A percentile compares a stretch with the other conserved stretches of the same genome.
phyloP scores from a whole-genome alignment of 106 monocot genomes.

The Phalaenopsis aphrodite region DNA sequence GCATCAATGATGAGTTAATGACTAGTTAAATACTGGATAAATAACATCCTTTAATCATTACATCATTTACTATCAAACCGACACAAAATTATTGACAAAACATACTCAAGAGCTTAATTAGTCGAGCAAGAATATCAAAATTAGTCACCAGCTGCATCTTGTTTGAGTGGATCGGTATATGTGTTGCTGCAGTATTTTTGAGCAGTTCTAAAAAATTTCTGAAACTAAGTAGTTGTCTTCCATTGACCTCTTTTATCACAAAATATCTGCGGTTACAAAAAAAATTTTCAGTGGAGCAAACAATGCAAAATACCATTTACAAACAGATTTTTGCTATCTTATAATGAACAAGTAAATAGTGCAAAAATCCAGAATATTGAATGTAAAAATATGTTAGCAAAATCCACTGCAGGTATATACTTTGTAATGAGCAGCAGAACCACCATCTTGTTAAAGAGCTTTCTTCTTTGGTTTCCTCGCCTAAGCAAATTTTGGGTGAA shows the following conservation, averaged over 20 bases:
- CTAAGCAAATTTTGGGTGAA: too few relatives aligned
- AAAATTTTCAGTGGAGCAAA: background rate
- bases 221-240: slow-evolving; percentile 81
- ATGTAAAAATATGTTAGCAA: background rate
- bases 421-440: slow-evolving; percentile 99
- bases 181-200: slow-evolving; percentile 88
- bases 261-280: slow-evolving; percentile 52
- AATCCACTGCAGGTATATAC: slow-evolving; percentile 19
- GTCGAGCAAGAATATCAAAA: too few relatives aligned
- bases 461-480: too few relatives aligned
- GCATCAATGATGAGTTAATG: too few relatives aligned
- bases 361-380: background rate
- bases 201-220: slow-evolving; percentile 74
- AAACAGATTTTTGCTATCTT: background rate
- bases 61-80: too few relatives aligned
- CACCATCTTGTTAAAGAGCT: slow-evolving; percentile 53
- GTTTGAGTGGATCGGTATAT: slow-evolving; percentile 86
- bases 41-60: too few relatives aligned
- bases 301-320: background rate
- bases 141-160: slow-evolving; percentile 36
- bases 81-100: too few relatives aligned
- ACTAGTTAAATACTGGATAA: too few relatives aligned
- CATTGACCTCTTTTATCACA: slow-evolving; percentile 90
- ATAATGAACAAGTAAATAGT: background rate
- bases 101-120: too few relatives aligned